Conservation (phyloP, 116 monocot species). For the Posidonia oceanica region DNA sequence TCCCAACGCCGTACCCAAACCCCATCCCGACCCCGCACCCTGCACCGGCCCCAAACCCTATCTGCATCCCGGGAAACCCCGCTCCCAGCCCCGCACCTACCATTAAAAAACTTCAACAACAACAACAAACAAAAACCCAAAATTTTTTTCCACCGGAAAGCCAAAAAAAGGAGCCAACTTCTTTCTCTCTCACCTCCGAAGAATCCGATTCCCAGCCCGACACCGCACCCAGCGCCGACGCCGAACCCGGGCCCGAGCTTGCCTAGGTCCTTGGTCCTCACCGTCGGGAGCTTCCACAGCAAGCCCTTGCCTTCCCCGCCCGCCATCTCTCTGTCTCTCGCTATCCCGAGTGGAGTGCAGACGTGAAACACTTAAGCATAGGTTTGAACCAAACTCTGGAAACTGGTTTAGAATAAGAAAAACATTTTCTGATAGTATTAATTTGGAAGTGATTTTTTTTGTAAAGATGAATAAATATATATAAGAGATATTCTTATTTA, state of each 20-base stretch:
- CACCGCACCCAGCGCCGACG: slow-evolving; percentile 80
- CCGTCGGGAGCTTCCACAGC: slow-evolving; percentile 68
- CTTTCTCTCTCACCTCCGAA: slow-evolving; percentile 48
- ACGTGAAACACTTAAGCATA: too few relatives aligned
- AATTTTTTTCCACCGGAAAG: background rate
- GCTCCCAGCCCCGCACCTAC: slow-evolving; percentile 69
- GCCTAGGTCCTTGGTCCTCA: slow-evolving; percentile 27
- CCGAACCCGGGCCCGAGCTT: slow-evolving; percentile 60
- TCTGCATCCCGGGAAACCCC: slow-evolving; percentile 72
- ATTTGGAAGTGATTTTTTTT: too few relatives aligned
- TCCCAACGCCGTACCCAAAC: slow-evolving; percentile 89
- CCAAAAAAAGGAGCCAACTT: background rate
- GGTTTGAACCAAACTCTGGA: too few relatives aligned
- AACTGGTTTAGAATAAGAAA: too few relatives aligned
- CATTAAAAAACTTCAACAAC: background rate
- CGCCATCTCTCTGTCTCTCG: background rate
- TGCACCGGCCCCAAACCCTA: slow-evolving; percentile 79
- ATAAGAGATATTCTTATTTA: too few relatives aligned
- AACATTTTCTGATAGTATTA: too few relatives aligned
- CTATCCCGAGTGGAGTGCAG: too few relatives aligned
- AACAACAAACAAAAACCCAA: background rate
- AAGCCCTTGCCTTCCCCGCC: slow-evolving; percentile 26
- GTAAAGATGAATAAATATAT: too few relatives aligned
- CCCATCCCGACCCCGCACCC: slow-evolving; percentile 95
- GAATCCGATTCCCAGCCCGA: slow-evolving; percentile 68